Evolutionary conservation across 495 filamentous ascomycete species (phyloP).

Genomic region (Daldinia vernicosa): DNA sequence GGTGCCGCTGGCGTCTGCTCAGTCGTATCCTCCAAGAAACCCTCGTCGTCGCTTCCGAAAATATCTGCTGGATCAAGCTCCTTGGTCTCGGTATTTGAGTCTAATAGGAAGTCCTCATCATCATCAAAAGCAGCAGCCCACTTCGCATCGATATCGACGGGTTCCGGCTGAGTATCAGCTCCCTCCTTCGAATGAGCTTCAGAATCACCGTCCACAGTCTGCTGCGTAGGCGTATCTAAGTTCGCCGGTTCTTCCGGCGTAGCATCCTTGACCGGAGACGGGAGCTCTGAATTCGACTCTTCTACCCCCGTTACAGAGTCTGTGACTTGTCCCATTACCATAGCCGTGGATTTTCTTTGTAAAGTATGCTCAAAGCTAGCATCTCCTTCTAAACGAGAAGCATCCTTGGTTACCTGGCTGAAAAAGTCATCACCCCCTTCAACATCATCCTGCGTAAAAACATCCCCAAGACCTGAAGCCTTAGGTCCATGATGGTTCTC

Average conservation of each 20-base stretch:
- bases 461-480: slow-evolving; percentile 30
- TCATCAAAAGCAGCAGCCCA: slow-evolving; percentile 88
- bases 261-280: slow-evolving; percentile 41
- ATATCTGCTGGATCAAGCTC: slow-evolving; percentile 64
- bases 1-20: slow-evolving; percentile 38
- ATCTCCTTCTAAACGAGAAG: slow-evolving; percentile 30
- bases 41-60: slow-evolving; percentile 76
- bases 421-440: slow-evolving; percentile 64
- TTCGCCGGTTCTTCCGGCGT: slow-evolving; percentile 30
- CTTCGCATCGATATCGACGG: slow-evolving; percentile 71
- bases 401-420: slow-evolving; percentile 48
- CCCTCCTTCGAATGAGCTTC: slow-evolving; percentile 43
- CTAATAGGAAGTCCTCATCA: slow-evolving; percentile 64
- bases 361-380: slow-evolving; percentile 43
- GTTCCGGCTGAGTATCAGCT: slow-evolving; percentile 12
- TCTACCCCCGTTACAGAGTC: slow-evolving; percentile 31
- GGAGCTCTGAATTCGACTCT: slow-evolving; percentile 43
- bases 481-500: slow-evolving; percentile 15
- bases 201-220: slow-evolving; percentile 41
- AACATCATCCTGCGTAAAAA: slow-evolving; percentile 53
- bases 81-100: slow-evolving; percentile 47
- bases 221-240: slow-evolving; percentile 31
- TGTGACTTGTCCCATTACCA: slow-evolving; percentile 58
- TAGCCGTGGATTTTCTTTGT: slow-evolving; percentile 67
- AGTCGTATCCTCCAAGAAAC: slow-evolving; percentile 70